Evolutionary conservation across 352 stramenopile species (phyloP).

Genomic region (Globisporangium lucens): DNA sequence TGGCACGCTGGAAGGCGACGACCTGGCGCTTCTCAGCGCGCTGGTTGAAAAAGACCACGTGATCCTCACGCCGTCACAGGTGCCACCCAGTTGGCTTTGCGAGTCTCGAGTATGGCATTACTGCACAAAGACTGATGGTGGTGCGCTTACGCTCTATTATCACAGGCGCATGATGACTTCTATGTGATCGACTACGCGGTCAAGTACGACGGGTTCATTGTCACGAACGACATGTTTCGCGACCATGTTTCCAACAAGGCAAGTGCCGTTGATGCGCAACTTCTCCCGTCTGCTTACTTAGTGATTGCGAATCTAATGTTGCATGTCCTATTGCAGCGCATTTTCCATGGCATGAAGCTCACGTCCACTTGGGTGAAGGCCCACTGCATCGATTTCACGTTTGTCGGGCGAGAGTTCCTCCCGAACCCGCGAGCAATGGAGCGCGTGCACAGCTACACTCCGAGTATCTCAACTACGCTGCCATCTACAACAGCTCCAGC

Average conservation of each 20-base stretch:
- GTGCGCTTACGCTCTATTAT: not conserved
- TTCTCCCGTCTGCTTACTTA: not conserved
- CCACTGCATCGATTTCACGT: conserved; percentile 88
- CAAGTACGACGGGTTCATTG: conserved; percentile 85
- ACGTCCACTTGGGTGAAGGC: conserved; percentile 57
- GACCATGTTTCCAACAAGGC: conserved; percentile 81
- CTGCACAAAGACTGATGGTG: not conserved
- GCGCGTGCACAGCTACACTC: conserved; percentile 41
- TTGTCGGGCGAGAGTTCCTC: conserved; percentile 87
- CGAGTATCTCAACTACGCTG: conserved; percentile 6
- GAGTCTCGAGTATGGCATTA: not conserved
- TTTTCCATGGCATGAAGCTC: conserved; percentile 63
- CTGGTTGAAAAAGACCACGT: conserved; percentile 67
- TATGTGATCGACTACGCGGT: conserved; percentile 92
- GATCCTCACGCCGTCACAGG: conserved; percentile 74
- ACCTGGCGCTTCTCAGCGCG: conserved; percentile 41
- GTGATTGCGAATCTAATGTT: not conserved
- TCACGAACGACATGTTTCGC: conserved; percentile 93
- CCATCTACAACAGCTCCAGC: not conserved
- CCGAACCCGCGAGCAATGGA: conserved; percentile 86
- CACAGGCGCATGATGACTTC: conserved; percentile 85
- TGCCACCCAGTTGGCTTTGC: conserved; percentile 7
- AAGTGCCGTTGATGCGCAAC: not conserved
- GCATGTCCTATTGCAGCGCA: conserved; percentile 28
- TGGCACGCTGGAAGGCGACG: conserved; percentile 40